Percentiles rank a stretch among this genome's conserved stretches.
Conservation (phyloP, 2,329 filamentous ascomycete species). For the Botryotinia globosa region DNA sequence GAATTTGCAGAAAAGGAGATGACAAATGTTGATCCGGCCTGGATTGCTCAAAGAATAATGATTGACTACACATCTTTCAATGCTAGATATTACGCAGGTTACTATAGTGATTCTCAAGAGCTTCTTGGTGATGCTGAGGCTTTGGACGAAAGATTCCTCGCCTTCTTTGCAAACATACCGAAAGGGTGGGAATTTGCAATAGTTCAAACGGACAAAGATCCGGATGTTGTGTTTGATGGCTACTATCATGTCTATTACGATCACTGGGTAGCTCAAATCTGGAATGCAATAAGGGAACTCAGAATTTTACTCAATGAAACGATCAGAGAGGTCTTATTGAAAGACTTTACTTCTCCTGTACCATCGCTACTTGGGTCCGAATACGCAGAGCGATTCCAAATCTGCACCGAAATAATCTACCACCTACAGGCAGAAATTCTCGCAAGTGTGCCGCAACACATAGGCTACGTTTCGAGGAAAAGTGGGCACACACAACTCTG, state of each 20-base stretch:
- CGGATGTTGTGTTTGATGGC: conserved; percentile 33
- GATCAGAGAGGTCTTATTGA: conserved; percentile 28
- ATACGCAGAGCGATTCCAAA: conserved; percentile 15
- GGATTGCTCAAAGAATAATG: conserved; percentile 46
- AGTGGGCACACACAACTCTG: neutral
- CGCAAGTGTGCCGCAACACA: conserved; percentile 33
- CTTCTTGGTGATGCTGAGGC: conserved; percentile 30
- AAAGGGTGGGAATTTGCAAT: conserved; percentile 29
- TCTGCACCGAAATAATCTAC: conserved; percentile 24
- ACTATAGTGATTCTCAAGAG: neutral
- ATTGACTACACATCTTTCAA: conserved; percentile 30
- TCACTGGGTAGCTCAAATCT: conserved; percentile 33
- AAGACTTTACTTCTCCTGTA: conserved; percentile 7
- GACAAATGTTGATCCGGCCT: conserved; percentile 42
- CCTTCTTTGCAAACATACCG: conserved; percentile 23
- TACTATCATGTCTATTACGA: conserved; percentile 34
- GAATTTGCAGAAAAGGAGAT: conserved; percentile 42
- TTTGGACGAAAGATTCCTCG: conserved; percentile 30
- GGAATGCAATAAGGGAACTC: conserved; percentile 32
- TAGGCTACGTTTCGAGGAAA: conserved; percentile 6
- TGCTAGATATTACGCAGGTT: conserved; percentile 14
- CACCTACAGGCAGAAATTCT: conserved; percentile 31
- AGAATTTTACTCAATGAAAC: conserved; percentile 33
- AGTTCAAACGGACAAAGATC: conserved; percentile 29
- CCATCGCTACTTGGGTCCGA: conserved; percentile 25